These are phyloP conservation scores for Colletotrichum zoysiae DNA, from an alignment of 2,329 filamentous ascomycete species.

Conservation along the genomic window DNA sequence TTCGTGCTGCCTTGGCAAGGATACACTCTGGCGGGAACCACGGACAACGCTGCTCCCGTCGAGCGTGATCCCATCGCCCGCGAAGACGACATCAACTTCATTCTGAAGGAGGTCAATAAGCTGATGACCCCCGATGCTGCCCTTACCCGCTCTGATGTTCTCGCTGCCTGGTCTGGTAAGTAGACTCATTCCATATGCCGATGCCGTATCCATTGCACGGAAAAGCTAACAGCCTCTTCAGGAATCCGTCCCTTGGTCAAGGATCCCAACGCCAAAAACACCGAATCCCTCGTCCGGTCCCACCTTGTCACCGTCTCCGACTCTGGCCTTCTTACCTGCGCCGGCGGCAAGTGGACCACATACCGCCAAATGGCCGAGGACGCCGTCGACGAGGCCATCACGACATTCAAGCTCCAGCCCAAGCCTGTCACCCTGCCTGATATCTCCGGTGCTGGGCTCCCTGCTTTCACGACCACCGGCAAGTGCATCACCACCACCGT, in stretches of 20 bases:
- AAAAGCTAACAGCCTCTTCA: constrained; percentile 35
- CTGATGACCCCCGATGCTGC: constrained; percentile 82
- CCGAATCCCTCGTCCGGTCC: constrained; percentile 85
- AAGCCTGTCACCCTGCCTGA: constrained; percentile 67
- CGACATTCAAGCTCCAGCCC: constrained; percentile 71
- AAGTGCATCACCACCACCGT: constrained; percentile 81
- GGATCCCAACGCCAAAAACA: constrained; percentile 84
- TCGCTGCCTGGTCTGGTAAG: constrained; percentile 84
- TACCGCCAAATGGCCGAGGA: constrained; percentile 92
- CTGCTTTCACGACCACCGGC: constrained; percentile 69
- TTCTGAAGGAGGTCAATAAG: constrained; percentile 81
- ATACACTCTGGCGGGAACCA: constrained; percentile 87
- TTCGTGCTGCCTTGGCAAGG: constrained; percentile 92
- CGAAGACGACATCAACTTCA: constrained; percentile 85
- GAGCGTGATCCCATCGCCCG: constrained; percentile 77
- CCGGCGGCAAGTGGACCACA: constrained; percentile 89
- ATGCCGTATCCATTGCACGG: not conserved
- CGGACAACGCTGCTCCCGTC: constrained; percentile 79
- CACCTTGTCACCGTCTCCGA: constrained; percentile 82
- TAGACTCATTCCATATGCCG: not conserved
- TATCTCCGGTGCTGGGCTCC: constrained; percentile 72
- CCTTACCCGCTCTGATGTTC: constrained; percentile 79
- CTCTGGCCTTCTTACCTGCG: constrained; percentile 83
- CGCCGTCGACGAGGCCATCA: constrained; percentile 82
- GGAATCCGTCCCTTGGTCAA: constrained; percentile 82